Evolutionary conservation across 345 rosid genomes (phyloP).

Genomic region (Bruguiera sexangula): DNA sequence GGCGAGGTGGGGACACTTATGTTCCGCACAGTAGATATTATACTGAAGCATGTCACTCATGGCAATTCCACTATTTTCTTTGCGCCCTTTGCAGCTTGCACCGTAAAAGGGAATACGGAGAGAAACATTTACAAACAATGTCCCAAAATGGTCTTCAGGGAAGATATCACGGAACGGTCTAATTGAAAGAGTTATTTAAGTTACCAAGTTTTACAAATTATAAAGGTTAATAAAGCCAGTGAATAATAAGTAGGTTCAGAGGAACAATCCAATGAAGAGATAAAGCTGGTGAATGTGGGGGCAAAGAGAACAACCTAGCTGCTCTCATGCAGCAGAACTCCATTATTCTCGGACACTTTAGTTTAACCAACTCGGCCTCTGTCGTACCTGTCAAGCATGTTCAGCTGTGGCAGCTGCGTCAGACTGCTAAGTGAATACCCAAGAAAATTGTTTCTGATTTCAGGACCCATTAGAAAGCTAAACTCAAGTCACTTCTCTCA

Average conservation of each 20-base stretch:
- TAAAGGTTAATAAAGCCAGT: background rate
- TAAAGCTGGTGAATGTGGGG: background rate
- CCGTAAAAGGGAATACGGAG: slow-evolving; percentile 32
- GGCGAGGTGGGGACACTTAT: too few species aligned
- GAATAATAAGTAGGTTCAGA: too few species aligned
- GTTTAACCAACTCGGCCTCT: slow-evolving; percentile 15
- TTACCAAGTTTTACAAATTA: background rate
- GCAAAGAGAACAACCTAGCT: background rate
- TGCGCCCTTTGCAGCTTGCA: slow-evolving; percentile 25
- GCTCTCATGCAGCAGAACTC: slow-evolving; percentile 3
- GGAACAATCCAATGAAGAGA: too few species aligned
- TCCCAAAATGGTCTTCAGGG: slow-evolving; percentile 37
- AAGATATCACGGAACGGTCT: slow-evolving; percentile 35
- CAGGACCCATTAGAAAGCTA: slow-evolving; percentile 4
- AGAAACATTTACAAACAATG: slow-evolving; percentile 21
- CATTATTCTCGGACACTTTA: slow-evolving; percentile 16
- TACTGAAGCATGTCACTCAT: too few species aligned
- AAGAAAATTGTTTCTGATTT: background rate
- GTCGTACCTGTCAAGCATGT: background rate
- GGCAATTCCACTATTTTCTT: background rate
- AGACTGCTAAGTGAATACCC: slow-evolving; percentile 2
- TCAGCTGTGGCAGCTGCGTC: background rate
- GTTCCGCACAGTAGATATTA: too few species aligned
- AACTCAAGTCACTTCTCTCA: slow-evolving; percentile 2
- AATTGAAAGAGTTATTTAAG: slow-evolving; percentile 20